Evolutionary conservation across 495 filamentous ascomycete genomes (phyloP).

Genomic region (Hypoxylon lienhwacheense): DNA sequence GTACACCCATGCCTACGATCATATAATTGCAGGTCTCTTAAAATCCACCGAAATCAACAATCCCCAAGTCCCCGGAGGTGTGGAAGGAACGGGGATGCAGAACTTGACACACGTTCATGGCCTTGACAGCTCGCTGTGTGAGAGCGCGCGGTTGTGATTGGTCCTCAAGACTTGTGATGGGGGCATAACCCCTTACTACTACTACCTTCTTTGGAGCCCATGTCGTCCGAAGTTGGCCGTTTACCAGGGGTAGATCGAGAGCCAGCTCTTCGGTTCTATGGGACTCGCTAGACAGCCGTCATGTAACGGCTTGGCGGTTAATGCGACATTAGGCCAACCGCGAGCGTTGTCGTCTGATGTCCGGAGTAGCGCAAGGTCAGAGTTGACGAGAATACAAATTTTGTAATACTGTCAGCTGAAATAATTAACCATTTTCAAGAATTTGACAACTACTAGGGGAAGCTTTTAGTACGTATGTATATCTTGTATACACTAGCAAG

Average conservation of each 20-base stretch:
- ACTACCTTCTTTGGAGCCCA: background rate
- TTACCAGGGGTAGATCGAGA: slow-evolving; percentile 11
- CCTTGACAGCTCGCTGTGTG: slow-evolving; percentile 5
- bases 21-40: slow-evolving; percentile 27
- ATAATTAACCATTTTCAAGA: no score
- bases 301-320: slow-evolving; percentile 18
- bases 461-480: no score
- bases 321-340: slow-evolving; percentile 10
- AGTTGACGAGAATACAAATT: background rate
- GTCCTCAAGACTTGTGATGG: slow-evolving; percentile 3
- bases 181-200: slow-evolving; percentile 9
- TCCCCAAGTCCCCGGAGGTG: background rate
- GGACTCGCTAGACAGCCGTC: slow-evolving; percentile 10
- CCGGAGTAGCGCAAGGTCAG: background rate
- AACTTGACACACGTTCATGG: slow-evolving; percentile 18
- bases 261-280: slow-evolving; percentile 16
- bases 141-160: slow-evolving; percentile 3
- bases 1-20: slow-evolving; percentile 19
- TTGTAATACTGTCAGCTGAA: no score
- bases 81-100: slow-evolving; percentile 19
- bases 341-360: background rate
- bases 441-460: no score
- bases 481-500: no score
- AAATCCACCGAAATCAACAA: slow-evolving; percentile 12
- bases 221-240: slow-evolving; percentile 8